Evolutionary conservation across 352 stramenopile genomes (phyloP).

Genomic region (Phytophthora boehmeriae): DNA sequence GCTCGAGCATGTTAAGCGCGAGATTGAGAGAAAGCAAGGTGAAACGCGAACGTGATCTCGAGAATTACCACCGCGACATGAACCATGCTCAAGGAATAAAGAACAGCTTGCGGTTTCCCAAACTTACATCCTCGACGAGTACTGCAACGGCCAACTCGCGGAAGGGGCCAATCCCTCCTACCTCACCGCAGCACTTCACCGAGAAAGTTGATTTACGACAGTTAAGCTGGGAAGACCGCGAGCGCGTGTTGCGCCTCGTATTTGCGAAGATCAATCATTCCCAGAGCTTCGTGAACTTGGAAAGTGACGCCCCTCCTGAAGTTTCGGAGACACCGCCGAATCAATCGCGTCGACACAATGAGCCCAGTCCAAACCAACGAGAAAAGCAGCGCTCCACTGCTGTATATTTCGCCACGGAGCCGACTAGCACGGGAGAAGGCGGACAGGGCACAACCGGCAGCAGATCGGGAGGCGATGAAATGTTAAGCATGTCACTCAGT

Average conservation of each 20-base stretch:
- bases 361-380: slow-evolving; percentile 21
- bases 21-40: slow-evolving; percentile 66
- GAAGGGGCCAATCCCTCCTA: slow-evolving; percentile 8
- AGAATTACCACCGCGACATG: slow-evolving; percentile 62
- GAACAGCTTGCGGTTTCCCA: slow-evolving; percentile 51
- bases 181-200: slow-evolving; percentile 39
- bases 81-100: slow-evolving; percentile 46
- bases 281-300: slow-evolving; percentile 54
- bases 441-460: slow-evolving; percentile 14
- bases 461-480: slow-evolving; percentile 16
- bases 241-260: slow-evolving; percentile 92
- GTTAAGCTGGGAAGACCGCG: slow-evolving; percentile 90
- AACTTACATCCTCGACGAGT: slow-evolving; percentile 36
- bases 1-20: slow-evolving; percentile 85
- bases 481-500: slow-evolving; percentile 63
- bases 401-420: slow-evolving; percentile 70
- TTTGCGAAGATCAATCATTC: slow-evolving; percentile 94
- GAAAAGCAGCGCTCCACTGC: slow-evolving; percentile 22
- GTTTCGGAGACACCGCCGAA: slow-evolving; percentile 18
- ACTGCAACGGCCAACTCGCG: not conserved
- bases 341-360: slow-evolving; percentile 1
- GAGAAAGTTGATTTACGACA: slow-evolving; percentile 89
- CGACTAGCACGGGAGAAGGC: slow-evolving; percentile 16
- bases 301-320: slow-evolving; percentile 14
- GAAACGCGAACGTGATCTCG: slow-evolving; percentile 50